These are phyloP conservation scores for Bipolaris gigantea DNA, from an alignment of 2,329 filamentous ascomycete species.

Conservation along the genomic window DNA sequence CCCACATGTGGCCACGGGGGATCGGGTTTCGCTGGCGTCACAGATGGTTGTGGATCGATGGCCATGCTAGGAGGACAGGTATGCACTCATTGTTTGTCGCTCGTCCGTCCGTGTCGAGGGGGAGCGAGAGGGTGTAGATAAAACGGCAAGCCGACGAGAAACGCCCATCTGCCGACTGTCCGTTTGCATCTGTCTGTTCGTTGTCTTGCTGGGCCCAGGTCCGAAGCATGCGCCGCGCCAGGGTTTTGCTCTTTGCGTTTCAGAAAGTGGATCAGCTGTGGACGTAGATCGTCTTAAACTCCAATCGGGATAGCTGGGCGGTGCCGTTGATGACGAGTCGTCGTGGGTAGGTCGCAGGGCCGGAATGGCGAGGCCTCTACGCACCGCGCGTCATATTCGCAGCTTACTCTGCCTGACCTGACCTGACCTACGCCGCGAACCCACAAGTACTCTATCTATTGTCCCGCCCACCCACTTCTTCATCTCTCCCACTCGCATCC, in stretches of 20 bases:
- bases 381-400: constrained; percentile 2
- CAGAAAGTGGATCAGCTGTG: constrained; percentile 1
- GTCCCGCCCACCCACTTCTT: not conserved
- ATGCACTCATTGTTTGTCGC: too few species aligned
- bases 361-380: not conserved
- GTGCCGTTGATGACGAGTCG: constrained; percentile 11
- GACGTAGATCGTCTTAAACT: constrained; percentile 1
- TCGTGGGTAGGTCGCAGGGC: not conserved
- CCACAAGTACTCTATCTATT: too few species aligned
- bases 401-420: not conserved
- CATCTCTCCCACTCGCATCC: too few species aligned
- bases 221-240: not conserved
- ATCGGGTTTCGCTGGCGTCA: too few species aligned
- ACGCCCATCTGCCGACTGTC: too few species aligned
- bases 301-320: constrained; percentile 8
- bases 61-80: too few species aligned
- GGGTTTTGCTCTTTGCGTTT: constrained; percentile 1
- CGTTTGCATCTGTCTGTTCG: too few species aligned
- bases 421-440: not conserved
- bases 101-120: too few species aligned
- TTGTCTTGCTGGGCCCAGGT: not conserved
- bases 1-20: too few species aligned
- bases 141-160: not conserved
- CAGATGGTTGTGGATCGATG: too few species aligned
- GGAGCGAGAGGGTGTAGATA: not conserved